Percentiles rank a stretch among this genome's conserved stretches.
These are phyloP conservation scores for Exophiala sideris DNA, from an alignment of 2,329 filamentous ascomycete species.

Conservation along the genomic window DNA sequence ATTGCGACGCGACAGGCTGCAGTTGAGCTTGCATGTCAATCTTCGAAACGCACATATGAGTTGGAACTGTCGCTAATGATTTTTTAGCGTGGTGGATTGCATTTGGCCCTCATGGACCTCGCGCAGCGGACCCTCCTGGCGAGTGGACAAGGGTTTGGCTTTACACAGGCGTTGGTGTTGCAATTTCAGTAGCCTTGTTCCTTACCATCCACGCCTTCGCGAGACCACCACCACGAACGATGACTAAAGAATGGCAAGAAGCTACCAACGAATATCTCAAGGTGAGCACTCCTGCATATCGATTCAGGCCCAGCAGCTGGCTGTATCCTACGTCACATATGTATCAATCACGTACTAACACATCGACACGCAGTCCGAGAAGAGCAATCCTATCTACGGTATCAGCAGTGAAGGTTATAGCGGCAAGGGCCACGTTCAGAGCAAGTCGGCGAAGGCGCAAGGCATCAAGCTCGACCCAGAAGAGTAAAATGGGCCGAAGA, in stretches of 20 bases:
- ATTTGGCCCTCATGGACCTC: constrained; percentile 93
- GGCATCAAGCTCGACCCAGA: constrained; percentile 27
- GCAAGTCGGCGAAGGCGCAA: constrained; percentile 39
- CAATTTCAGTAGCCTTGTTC: constrained; percentile 69
- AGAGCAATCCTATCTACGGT: constrained; percentile 82
- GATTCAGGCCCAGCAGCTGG: background rate
- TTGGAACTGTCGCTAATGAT: constrained; percentile 22
- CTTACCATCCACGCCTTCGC: constrained; percentile 67
- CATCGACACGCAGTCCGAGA: constrained; percentile 62
- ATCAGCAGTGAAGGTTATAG: constrained; percentile 73
- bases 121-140: constrained; percentile 75
- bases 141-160: constrained; percentile 76
- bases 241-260: constrained; percentile 98
- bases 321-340: background rate
- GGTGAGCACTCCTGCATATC: constrained; percentile 48
- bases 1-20: background rate
- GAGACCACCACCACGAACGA: constrained; percentile 71
- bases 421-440: constrained; percentile 76
- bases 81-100: constrained; percentile 92
- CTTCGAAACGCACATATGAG: background rate
- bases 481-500: constrained; percentile 15
- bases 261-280: constrained; percentile 89
- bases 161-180: constrained; percentile 68
- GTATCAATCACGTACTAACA: constrained; percentile 7
- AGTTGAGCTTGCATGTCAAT: background rate